Percentiles rank a stretch among this genome's conserved stretches.
phyloP scores from a whole-genome alignment of 139 green algal genomes.

The Coelastrella sp. region DNA sequence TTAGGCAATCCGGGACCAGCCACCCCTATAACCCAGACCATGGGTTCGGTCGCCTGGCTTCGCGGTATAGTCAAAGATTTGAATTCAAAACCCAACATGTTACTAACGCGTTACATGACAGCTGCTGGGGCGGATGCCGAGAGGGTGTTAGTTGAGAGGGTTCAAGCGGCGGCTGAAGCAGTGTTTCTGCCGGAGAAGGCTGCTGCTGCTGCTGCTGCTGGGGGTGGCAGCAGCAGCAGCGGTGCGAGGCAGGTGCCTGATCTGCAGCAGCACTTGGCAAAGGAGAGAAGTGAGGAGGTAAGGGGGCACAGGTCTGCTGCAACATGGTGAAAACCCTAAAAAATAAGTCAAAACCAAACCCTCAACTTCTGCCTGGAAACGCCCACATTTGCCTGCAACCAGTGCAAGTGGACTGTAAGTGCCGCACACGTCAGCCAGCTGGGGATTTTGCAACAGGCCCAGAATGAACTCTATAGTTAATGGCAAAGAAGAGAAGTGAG shows the following conservation, averaged over 20 bases:
- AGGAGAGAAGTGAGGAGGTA: slow-evolving; percentile 38
- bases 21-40: slow-evolving; percentile 68
- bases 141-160: slow-evolving; percentile 2
- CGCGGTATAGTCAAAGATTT: slow-evolving; percentile 37
- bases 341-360: too few relatives aligned
- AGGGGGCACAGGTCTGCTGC: too few relatives aligned
- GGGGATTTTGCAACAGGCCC: too few relatives aligned
- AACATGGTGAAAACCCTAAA: too few relatives aligned
- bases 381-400: too few relatives aligned
- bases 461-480: too few relatives aligned
- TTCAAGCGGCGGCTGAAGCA: not conserved
- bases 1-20: slow-evolving; percentile 5
- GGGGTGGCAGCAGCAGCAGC: not conserved
- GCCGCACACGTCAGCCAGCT: too few relatives aligned
- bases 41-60: slow-evolving; percentile 71
- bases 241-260: not conserved
- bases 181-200: slow-evolving; percentile 26
- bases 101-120: slow-evolving; percentile 10
- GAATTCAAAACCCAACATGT: not conserved
- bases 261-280: slow-evolving; percentile 27
- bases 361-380: too few relatives aligned
- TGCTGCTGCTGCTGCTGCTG: slow-evolving; percentile 1
- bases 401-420: too few relatives aligned
- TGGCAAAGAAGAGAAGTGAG: slow-evolving; percentile 21
- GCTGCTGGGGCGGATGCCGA: slow-evolving; percentile 39